Conservation (phyloP, 23 red algal species). For the Gracilaria domingensis region DNA sequence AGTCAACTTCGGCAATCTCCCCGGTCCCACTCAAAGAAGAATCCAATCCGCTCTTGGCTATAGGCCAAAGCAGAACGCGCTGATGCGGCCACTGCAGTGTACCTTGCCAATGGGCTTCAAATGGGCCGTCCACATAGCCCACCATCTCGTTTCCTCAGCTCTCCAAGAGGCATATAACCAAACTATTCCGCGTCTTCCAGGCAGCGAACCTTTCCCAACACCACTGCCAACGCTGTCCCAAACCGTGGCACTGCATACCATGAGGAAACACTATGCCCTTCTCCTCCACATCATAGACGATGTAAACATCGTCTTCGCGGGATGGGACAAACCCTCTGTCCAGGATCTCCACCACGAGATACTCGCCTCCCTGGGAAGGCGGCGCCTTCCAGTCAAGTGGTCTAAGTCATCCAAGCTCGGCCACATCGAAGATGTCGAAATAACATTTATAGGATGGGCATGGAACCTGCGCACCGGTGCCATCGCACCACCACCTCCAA, state of each 20-base stretch:
- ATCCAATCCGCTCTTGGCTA: background rate
- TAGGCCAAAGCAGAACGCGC: background rate
- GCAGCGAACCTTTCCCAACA: background rate
- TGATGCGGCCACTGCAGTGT: conserved; percentile 2
- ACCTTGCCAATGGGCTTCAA: conserved; percentile 39
- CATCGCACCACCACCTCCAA: background rate
- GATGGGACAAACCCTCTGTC: background rate
- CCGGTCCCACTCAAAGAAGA: conserved; percentile 1
- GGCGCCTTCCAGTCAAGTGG: conserved; percentile 13
- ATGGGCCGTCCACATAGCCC: conserved; percentile 39
- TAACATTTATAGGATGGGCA: conserved; percentile 29
- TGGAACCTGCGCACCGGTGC: background rate
- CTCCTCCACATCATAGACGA: conserved; percentile 43
- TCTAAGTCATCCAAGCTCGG: background rate
- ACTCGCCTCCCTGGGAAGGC: background rate
- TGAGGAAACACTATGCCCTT: background rate
- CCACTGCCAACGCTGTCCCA: background rate
- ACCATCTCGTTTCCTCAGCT: conserved; percentile 1
- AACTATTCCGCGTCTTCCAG: background rate
- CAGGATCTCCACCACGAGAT: background rate
- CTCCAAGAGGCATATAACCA: background rate
- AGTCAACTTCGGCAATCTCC: conserved; percentile 16
- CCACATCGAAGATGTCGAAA: background rate
- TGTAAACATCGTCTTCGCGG: conserved; percentile 7
- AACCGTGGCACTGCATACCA: background rate